A percentile compares a stretch with the other conserved stretches of the same genome.
Conservation (phyloP, 2,329 filamentous ascomycete genomes). For the Coniella vitis region DNA sequence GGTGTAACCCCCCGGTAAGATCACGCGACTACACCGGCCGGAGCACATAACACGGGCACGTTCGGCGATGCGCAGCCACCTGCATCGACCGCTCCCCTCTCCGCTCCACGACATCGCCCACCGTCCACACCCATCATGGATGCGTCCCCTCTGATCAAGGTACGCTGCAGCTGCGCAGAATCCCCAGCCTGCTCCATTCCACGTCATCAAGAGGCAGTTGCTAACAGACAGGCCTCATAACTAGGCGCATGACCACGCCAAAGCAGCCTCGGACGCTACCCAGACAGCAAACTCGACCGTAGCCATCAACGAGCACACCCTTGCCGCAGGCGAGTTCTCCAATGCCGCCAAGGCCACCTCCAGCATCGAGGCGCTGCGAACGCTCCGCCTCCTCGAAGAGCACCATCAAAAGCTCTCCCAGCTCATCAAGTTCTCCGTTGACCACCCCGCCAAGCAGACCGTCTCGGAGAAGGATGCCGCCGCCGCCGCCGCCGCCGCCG, state of each 20-base stretch:
- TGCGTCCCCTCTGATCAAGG: conserved; percentile 59
- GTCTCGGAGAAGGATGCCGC: conserved; percentile 30
- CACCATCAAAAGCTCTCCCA: conserved; percentile 81
- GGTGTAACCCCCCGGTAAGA: background rate
- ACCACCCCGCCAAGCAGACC: conserved; percentile 36
- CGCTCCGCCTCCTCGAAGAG: conserved; percentile 75
- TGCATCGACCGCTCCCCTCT: background rate
- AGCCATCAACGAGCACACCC: conserved; percentile 80
- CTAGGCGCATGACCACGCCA: conserved; percentile 82
- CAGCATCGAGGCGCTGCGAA: conserved; percentile 68
- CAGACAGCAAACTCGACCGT: conserved; percentile 70
- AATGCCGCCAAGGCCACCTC: conserved; percentile 68
- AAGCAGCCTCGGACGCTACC: conserved; percentile 70
- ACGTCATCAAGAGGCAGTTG: background rate
- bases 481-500: background rate
- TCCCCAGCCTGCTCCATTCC: background rate
- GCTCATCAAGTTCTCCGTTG: conserved; percentile 65
- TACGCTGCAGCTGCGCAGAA: conserved; percentile 26
- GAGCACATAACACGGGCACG: too few relatives aligned
- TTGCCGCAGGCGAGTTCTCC: conserved; percentile 83
- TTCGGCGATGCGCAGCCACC: conserved; percentile 6
- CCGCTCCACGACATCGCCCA: background rate
- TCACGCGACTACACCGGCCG: background rate
- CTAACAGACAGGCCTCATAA: conserved; percentile 13
- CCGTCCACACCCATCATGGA: conserved; percentile 56